These are phyloP conservation scores for Diplodia intermedia DNA, from an alignment of 2,329 filamentous ascomycete species.

Conservation along the genomic window DNA sequence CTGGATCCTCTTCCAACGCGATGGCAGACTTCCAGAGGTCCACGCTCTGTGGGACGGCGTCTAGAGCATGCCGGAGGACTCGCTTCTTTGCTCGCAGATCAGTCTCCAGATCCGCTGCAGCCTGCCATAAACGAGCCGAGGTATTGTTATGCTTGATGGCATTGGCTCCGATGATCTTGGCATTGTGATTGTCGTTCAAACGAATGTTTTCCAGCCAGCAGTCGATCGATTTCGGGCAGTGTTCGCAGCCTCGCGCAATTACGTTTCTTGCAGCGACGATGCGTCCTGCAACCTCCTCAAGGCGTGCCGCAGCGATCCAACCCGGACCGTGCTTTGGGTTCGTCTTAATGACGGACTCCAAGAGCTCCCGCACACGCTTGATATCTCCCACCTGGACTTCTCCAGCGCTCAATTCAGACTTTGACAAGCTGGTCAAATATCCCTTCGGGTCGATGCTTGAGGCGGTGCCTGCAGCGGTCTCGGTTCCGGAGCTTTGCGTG, in stretches of 20 bases:
- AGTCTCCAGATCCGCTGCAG: slow-evolving; percentile 90
- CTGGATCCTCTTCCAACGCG: slow-evolving; percentile 89
- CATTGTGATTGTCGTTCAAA: slow-evolving; percentile 88
- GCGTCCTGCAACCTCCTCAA: slow-evolving; percentile 93
- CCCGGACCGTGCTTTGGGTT: slow-evolving; percentile 94
- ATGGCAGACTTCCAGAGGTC: slow-evolving; percentile 98
- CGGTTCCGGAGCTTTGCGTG: slow-evolving; percentile 72
- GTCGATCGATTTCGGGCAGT: slow-evolving; percentile 93
- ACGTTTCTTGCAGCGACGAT: slow-evolving; percentile 86
- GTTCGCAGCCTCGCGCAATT: slow-evolving; percentile 85
- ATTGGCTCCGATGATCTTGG: slow-evolving; percentile 92
- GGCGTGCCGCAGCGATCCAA: slow-evolving; percentile 91
- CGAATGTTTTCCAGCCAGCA: slow-evolving; percentile 96
- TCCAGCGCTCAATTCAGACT: slow-evolving; percentile 77
- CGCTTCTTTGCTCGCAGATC: slow-evolving; percentile 86
- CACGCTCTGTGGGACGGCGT: slow-evolving; percentile 92
- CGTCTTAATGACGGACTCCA: slow-evolving; percentile 97
- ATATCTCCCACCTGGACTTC: slow-evolving; percentile 92
- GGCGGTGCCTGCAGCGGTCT: slow-evolving; percentile 76
- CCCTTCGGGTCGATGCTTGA: slow-evolving; percentile 95
- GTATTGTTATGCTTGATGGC: slow-evolving; percentile 91
- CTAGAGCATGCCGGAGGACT: slow-evolving; percentile 87
- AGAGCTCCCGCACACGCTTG: slow-evolving; percentile 85
- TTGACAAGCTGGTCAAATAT: slow-evolving; percentile 90
- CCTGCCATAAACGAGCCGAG: slow-evolving; percentile 90